phyloP scores from a whole-genome alignment of 352 stramenopile genomes.

The Globisporangium paddicum region DNA sequence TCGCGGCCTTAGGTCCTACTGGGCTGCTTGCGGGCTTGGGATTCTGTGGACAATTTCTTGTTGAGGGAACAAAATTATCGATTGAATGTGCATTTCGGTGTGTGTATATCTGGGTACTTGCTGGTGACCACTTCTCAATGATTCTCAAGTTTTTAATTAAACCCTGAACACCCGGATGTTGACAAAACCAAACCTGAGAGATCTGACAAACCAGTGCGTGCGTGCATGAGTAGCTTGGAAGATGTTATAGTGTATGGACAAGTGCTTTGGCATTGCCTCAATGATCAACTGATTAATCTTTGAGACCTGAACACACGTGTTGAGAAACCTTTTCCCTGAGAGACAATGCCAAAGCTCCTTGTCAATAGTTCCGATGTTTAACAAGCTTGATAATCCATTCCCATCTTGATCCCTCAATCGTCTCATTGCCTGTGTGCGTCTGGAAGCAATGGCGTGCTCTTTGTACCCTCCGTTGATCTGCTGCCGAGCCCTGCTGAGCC shows the following conservation, averaged over 20 bases:
- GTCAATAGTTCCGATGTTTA: background rate
- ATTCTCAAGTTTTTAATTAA: constrained; percentile 11
- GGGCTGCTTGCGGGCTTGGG: background rate
- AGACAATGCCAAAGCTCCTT: constrained; percentile 32
- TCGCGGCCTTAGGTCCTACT: background rate
- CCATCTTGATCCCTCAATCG: background rate
- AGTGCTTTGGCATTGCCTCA: constrained; percentile 23
- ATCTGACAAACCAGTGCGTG: background rate
- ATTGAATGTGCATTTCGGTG: background rate
- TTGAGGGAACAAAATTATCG: constrained; percentile 44
- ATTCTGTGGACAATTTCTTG: constrained; percentile 73
- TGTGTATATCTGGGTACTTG: background rate
- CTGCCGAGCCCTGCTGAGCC: background rate
- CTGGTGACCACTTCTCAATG: constrained; percentile 6
- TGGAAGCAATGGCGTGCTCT: background rate
- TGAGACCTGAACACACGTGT: constrained; percentile 72
- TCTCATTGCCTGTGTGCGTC: background rate
- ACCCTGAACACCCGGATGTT: constrained; percentile 12
- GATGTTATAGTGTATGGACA: background rate
- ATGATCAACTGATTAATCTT: constrained; percentile 89
- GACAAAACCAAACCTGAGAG: constrained; percentile 8
- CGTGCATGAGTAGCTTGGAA: background rate
- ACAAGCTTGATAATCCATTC: background rate
- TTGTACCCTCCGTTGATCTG: background rate
- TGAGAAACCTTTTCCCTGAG: constrained; percentile 61